Base-by-base conservation (phyloP, 176 grass and related monocot species). In the Melocanna baccifera region DNA sequence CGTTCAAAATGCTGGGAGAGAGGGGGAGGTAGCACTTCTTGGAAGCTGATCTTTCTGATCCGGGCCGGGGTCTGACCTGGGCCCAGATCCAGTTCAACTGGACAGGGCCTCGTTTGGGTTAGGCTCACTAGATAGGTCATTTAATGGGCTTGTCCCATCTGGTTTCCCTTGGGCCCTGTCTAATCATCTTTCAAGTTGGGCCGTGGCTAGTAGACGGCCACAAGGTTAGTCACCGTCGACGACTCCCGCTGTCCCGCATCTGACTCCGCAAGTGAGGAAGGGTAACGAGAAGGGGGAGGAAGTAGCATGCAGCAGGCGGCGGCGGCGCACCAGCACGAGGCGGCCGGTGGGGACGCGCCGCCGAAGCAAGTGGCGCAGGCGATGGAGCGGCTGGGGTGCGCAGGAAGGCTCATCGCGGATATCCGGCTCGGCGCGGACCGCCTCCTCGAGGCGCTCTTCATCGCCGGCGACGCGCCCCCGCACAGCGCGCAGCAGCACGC, bases 321-420 rank as follows among this genome's bases (percentile, higher is more conserved):
- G 84, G 84, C 59, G 36, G 52, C 80, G 30, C 64, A 57, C 16
- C 69, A 42, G 4, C 68, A 47, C 42, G 81, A 83, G n/a, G 3
- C 48, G 23, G 51, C 41, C 5, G 28, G 25, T 3, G 84, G 84
- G 12, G 94, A 95, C 71, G 96, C 96, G 84, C 96, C 96, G 40
- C 96, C 96, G 23, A 98, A 96, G 87, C 93, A 95, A 91, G 96
- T 98, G 73, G 93, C 96, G 13, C 93, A 93, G 89, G 93, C 93
- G 72, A 98, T 98, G 96, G 93, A 98, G 73, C 87, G 93, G 2
- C 93, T 98, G 63, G 89, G 86, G 19, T 78, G 76, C 23, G 93
- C 93, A 5, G 91, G 89, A 11, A 84, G 96, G 19, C 77, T 98
- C 53, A 98, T 98, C 76, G 96, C 93, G 25, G 96, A 95, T 62